Evolutionary conservation across 2,329 filamentous ascomycete genomes (phyloP).

Genomic region (Aspergillus sojae): DNA sequence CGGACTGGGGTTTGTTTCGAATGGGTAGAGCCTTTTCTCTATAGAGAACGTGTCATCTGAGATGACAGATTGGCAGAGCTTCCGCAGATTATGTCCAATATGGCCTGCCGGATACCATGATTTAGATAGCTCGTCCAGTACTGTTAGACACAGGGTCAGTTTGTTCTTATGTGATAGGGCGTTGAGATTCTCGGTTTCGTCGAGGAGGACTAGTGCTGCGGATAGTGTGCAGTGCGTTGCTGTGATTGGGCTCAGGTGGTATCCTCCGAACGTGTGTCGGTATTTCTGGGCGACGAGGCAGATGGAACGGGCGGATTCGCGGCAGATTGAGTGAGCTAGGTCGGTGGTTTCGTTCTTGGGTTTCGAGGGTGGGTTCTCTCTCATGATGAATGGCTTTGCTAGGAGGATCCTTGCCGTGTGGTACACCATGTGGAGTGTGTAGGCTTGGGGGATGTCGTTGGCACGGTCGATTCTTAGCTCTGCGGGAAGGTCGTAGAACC

Average conservation of each 20-base stretch:
- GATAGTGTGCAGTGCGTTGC: slow-evolving; percentile 41
- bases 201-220: slow-evolving; percentile 28
- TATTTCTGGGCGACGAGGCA: slow-evolving; percentile 34
- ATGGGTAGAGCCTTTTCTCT: not conserved
- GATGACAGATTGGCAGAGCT: not conserved
- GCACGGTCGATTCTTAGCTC: slow-evolving; percentile 32
- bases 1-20: not conserved
- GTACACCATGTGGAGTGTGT: slow-evolving; percentile 39
- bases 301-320: slow-evolving; percentile 27
- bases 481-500: slow-evolving; percentile 38
- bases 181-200: not conserved
- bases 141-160: slow-evolving; percentile 7
- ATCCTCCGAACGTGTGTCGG: slow-evolving; percentile 36
- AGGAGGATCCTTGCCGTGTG: slow-evolving; percentile 38
- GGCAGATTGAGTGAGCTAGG: slow-evolving; percentile 15
- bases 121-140: slow-evolving; percentile 7
- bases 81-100: slow-evolving; percentile 1
- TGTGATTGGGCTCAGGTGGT: slow-evolving; percentile 38
- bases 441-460: slow-evolving; percentile 31
- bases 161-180: not conserved
- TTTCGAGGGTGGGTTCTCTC: not conserved
- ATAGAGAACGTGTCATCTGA: not conserved
- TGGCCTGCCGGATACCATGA: slow-evolving; percentile 8
- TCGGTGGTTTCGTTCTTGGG: slow-evolving; percentile 12
- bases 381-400: slow-evolving; percentile 31